phyloP scores from a whole-genome alignment of 106 monocot genomes.

The Acorus gramineus region DNA sequence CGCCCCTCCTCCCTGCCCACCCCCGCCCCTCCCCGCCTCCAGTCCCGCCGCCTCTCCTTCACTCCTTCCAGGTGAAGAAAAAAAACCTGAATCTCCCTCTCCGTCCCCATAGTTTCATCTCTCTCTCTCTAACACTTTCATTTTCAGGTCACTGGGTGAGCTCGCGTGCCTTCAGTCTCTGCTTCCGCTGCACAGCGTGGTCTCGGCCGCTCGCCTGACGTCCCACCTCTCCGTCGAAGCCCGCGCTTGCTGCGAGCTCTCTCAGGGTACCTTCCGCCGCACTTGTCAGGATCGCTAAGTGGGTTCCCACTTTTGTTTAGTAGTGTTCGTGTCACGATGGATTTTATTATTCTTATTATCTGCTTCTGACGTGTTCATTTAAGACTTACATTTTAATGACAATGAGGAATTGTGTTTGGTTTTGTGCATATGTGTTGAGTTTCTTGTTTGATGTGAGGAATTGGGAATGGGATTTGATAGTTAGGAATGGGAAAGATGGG shows the following conservation, averaged over 20 bases:
- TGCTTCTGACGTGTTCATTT: background rate
- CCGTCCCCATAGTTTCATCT: no score
- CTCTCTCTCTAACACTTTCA: no score
- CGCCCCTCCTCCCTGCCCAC: no score
- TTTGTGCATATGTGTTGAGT: constrained; percentile 2
- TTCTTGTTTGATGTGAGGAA: constrained; percentile 41
- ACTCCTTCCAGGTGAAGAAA: no score
- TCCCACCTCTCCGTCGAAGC: constrained; percentile 56
- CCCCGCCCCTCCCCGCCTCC: no score
- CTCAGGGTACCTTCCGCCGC: constrained; percentile 75
- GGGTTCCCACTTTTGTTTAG: constrained; percentile 15
- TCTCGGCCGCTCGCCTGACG: constrained; percentile 40
- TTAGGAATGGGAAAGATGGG: constrained; percentile 63
- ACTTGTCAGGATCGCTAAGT: constrained; percentile 94
- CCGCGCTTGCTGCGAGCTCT: constrained; percentile 85
- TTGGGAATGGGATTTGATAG: constrained; percentile 73
- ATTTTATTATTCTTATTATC: background rate
- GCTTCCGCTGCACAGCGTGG: constrained; percentile 51
- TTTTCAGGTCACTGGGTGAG: constrained; percentile 34
- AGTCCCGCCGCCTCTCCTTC: no score
- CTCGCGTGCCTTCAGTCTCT: constrained; percentile 45
- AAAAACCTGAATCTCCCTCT: no score
- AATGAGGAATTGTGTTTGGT: background rate
- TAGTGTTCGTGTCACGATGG: background rate
- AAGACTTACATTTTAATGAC: background rate